A percentile compares a stretch with the other conserved stretches of the same genome.
These are phyloP conservation scores for Neocallimastix lanati DNA, from an alignment of 192 early-diverging fungal species.

Conservation along the genomic window DNA sequence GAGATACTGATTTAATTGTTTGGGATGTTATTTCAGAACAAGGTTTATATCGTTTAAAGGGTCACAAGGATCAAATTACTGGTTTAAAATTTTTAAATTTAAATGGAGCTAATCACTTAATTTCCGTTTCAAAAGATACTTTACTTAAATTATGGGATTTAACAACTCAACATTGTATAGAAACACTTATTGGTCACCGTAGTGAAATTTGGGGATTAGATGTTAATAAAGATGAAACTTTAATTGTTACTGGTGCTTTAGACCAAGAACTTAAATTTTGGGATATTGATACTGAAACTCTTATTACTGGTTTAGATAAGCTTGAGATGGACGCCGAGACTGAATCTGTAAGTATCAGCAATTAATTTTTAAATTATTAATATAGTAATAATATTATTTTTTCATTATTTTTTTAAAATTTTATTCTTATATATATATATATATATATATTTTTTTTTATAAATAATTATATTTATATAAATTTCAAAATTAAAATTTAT, in stretches of 20 bases:
- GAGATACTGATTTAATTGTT: constrained; percentile 82
- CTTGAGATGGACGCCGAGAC: constrained; percentile 20
- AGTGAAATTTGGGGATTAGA: constrained; percentile 86
- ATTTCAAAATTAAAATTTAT: no score
- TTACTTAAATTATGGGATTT: constrained; percentile 94
- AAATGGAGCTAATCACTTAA: constrained; percentile 35
- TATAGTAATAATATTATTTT: no score
- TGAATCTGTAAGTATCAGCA: background rate
- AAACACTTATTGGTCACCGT: constrained; percentile 82
- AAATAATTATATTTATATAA: no score
- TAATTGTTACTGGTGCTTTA: constrained; percentile 48
- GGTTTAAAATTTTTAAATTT: constrained; percentile 37
- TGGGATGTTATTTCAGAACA: constrained; percentile 88
- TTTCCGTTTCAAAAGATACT: constrained; percentile 89
- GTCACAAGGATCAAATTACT: constrained; percentile 93
- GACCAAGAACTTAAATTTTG: constrained; percentile 77
- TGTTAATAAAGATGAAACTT: constrained; percentile 11
- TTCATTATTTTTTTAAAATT: no score
- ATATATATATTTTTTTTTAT: no score
- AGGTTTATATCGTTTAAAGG: constrained; percentile 66
- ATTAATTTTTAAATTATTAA: no score
- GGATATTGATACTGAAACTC: constrained; percentile 44
- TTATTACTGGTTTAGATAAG: constrained; percentile 23
- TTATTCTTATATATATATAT: no score
- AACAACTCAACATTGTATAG: constrained; percentile 78